phyloP scores from a whole-genome alignment of 2,329 filamentous ascomycete genomes.

The Ceratocystis cubensis region DNA sequence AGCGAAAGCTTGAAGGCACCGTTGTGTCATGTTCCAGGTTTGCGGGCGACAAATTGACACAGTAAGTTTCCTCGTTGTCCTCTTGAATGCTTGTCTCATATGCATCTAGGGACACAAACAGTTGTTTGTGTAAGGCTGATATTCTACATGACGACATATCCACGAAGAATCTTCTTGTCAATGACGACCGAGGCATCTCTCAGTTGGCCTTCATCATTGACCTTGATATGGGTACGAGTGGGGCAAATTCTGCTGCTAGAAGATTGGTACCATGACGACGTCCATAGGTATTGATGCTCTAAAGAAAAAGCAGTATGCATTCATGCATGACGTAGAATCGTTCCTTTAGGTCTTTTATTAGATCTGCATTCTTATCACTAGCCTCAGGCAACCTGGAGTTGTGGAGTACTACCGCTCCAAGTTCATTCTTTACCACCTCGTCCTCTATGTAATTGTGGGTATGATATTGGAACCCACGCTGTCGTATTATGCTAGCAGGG shows the following conservation, averaged over 20 bases:
- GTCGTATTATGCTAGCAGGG: no score
- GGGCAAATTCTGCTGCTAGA: background rate
- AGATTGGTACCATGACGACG: background rate
- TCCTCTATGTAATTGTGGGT: no score
- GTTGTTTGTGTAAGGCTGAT: background rate
- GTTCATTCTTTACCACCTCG: no score
- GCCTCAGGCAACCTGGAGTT: no score
- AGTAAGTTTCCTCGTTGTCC: no score
- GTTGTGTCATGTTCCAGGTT: no score
- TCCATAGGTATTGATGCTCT: background rate
- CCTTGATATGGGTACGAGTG: background rate
- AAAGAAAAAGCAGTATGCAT: background rate
- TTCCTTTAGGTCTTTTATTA: background rate
- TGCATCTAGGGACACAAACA: no score
- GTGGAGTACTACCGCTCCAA: no score
- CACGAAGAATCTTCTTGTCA: background rate
- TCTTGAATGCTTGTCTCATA: no score
- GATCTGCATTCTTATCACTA: background rate
- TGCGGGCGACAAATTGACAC: no score
- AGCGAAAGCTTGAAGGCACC: no score
- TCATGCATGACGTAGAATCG: slow-evolving; percentile 4
- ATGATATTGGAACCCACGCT: no score
- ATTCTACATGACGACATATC: background rate
- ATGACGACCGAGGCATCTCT: background rate
- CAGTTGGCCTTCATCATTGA: background rate